These are phyloP conservation scores for Heritiera littoralis DNA, from an alignment of 345 rosid genomes.

Conservation along the genomic window DNA sequence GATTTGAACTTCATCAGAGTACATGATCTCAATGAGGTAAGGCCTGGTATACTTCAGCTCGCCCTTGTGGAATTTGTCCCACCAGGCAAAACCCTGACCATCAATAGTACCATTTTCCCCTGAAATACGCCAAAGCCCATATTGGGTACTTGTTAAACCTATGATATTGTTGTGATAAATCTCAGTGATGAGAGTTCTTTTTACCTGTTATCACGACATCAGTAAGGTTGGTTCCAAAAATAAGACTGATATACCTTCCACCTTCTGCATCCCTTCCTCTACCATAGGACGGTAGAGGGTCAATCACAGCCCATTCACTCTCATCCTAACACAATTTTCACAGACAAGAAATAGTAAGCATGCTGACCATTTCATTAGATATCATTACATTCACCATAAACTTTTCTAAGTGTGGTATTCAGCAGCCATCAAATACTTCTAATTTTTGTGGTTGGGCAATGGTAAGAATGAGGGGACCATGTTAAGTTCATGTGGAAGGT, in stretches of 20 bases:
- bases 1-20: slow-evolving; percentile 60
- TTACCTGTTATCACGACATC: slow-evolving; percentile 82
- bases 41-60: slow-evolving; percentile 66
- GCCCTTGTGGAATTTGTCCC: slow-evolving; percentile 61
- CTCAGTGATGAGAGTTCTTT: background rate
- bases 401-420: background rate
- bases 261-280: slow-evolving; percentile 64
- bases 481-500: background rate
- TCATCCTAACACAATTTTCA: slow-evolving; percentile 51
- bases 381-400: too few relatives aligned
- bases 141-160: background rate
- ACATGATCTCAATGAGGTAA: slow-evolving; percentile 71
- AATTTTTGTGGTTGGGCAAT: background rate
- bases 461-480: slow-evolving; percentile 4
- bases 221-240: slow-evolving; percentile 80
- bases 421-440: background rate
- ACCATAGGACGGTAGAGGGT: slow-evolving; percentile 88
- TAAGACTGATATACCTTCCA: slow-evolving; percentile 66
- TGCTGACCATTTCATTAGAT: too few relatives aligned
- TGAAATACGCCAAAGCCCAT: slow-evolving; percentile 16
- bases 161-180: background rate
- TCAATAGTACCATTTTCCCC: slow-evolving; percentile 85
- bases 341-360: background rate
- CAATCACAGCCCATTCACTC: slow-evolving; percentile 67
- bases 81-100: slow-evolving; percentile 88